Evolutionary conservation across 345 rosid species (phyloP).

Genomic region (Lagerstroemia speciosa): DNA sequence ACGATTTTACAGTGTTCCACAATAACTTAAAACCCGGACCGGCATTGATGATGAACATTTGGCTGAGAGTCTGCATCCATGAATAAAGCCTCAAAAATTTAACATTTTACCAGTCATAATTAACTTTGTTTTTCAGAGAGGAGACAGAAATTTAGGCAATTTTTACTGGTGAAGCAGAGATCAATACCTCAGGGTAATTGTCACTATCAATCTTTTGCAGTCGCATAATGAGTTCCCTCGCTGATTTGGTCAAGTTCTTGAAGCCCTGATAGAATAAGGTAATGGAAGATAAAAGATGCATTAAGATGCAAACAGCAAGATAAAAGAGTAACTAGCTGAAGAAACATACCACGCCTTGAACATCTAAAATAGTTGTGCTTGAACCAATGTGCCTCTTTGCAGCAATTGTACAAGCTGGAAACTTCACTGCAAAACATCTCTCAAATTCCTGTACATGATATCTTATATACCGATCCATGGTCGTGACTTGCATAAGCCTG

Average conservation of each 20-base stretch:
- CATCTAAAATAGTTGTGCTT: slow-evolving; percentile 94
- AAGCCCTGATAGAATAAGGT: slow-evolving; percentile 37
- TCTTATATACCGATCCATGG: slow-evolving; percentile 79
- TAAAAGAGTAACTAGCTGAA: not conserved
- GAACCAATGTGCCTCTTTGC: slow-evolving; percentile 94
- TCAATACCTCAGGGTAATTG: slow-evolving; percentile 89
- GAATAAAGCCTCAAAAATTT: not conserved
- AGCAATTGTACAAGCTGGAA: slow-evolving; percentile 84
- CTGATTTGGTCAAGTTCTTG: slow-evolving; percentile 85
- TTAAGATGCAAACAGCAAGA: not conserved
- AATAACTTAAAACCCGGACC: slow-evolving; percentile 86
- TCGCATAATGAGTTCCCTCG: slow-evolving; percentile 80
- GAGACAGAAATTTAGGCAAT: no score
- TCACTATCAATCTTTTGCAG: slow-evolving; percentile 96
- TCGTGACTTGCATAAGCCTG: slow-evolving; percentile 81
- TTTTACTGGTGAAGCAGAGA: no score
- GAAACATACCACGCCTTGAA: slow-evolving; percentile 88
- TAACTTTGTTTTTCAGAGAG: not conserved
- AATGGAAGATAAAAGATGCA: not conserved
- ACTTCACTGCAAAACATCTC: slow-evolving; percentile 69
- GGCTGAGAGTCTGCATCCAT: slow-evolving; percentile 53
- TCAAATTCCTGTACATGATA: slow-evolving; percentile 93
- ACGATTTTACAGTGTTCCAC: slow-evolving; percentile 68
- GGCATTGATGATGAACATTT: slow-evolving; percentile 95
- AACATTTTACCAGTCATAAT: not conserved